phyloP scores from a whole-genome alignment of 805 yeast species.

The Hanseniaspora lindneri region DNA sequence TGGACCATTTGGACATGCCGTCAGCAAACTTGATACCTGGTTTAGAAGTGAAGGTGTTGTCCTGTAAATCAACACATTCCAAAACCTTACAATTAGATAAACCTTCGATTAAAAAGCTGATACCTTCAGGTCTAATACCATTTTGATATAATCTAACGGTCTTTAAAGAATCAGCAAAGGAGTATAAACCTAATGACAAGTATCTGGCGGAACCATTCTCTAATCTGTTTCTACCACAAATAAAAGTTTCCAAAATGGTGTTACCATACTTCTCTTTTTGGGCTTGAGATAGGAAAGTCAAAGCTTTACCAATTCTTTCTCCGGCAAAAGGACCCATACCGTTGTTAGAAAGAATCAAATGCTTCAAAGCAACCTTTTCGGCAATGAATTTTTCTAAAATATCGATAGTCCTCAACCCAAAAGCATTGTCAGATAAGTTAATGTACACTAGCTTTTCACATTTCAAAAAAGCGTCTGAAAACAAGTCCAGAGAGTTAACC shows the following conservation, averaged over 20 bases:
- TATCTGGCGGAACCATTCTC: constrained; percentile 88
- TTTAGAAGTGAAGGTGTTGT: constrained; percentile 73
- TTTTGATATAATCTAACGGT: constrained; percentile 79
- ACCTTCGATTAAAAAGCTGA: constrained; percentile 63
- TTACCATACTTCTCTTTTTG: constrained; percentile 37
- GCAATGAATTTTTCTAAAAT: constrained; percentile 70
- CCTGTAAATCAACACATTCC: constrained; percentile 74
- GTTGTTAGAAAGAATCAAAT: constrained; percentile 79
- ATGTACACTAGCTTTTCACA: constrained; percentile 60
- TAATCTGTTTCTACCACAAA: constrained; percentile 94
- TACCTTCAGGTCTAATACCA: constrained; percentile 93
- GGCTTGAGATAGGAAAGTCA: constrained; percentile 55
- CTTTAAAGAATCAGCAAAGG: constrained; percentile 56
- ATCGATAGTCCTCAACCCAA: constrained; percentile 89
- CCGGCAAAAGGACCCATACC: constrained; percentile 99
- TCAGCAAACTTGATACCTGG: constrained; percentile 58
- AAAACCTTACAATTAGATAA: constrained; percentile 49
- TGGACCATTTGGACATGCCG: constrained; percentile 50
- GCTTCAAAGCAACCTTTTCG: constrained; percentile 67
- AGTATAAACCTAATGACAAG: constrained; percentile 72
- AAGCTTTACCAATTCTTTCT: constrained; percentile 78
- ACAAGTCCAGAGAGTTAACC: constrained; percentile 61
- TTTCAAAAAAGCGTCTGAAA: constrained; percentile 61
- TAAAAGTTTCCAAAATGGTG: constrained; percentile 61
- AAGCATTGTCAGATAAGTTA: constrained; percentile 88